Evolutionary conservation across 1,284 basidiomycete genomes (phyloP).

Genomic region (Sparassis latifolia): DNA sequence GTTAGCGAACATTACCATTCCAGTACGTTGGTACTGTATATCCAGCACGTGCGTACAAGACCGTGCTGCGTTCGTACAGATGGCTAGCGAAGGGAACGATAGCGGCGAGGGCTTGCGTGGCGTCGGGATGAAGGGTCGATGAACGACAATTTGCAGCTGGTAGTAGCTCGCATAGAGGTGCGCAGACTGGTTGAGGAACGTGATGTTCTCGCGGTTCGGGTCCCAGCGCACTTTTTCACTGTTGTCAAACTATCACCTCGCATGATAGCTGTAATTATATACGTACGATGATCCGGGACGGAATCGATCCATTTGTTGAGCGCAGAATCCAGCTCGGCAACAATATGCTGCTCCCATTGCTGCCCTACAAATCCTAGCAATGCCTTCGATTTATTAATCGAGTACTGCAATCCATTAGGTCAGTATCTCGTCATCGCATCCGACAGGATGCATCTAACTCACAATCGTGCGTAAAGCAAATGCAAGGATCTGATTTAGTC

Average conservation of each 20-base stretch:
- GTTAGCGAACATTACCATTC: conserved; percentile 17
- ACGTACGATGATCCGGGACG: conserved; percentile 45
- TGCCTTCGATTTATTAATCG: conserved; percentile 48
- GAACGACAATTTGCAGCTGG: conserved; percentile 50
- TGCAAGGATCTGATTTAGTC: conserved; percentile 51
- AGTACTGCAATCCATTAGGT: conserved; percentile 33
- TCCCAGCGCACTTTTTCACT: conserved; percentile 45
- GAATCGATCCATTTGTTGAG: conserved; percentile 60
- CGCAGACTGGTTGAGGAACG: conserved; percentile 50
- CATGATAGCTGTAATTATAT: background rate
- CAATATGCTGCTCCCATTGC: conserved; percentile 47
- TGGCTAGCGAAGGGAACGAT: conserved; percentile 51
- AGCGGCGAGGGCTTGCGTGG: conserved; percentile 36
- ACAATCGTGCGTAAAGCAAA: conserved; percentile 52
- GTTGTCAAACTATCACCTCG: background rate
- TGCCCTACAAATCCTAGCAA: conserved; percentile 41
- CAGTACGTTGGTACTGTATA: conserved; percentile 26
- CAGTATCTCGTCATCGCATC: background rate
- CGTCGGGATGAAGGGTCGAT: conserved; percentile 57
- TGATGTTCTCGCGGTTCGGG: conserved; percentile 38
- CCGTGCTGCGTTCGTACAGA: conserved; percentile 58
- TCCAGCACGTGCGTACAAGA: conserved; percentile 53
- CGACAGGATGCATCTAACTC: conserved; percentile 10
- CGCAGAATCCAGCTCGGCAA: conserved; percentile 53
- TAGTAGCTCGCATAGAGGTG: conserved; percentile 50